Evolutionary conservation across 1,284 basidiomycete species (phyloP).

Genomic region (Leucoagaricus sp.): DNA sequence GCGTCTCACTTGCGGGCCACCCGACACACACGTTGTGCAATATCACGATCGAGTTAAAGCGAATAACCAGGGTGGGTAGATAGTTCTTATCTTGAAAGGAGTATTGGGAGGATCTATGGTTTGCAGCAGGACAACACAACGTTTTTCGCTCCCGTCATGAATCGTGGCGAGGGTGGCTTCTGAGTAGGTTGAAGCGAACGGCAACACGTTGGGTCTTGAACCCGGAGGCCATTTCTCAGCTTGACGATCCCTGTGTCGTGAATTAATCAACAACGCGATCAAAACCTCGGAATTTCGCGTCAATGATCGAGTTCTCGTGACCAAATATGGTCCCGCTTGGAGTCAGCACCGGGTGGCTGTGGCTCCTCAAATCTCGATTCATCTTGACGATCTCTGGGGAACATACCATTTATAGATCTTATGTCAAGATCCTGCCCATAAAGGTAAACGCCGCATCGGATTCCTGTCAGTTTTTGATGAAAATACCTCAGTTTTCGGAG

Average conservation of each 20-base stretch:
- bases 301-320: neutral
- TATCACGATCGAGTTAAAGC: neutral
- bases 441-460: constrained; percentile 37
- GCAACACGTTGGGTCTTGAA: neutral
- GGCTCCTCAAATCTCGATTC: neutral
- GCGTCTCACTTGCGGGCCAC: neutral
- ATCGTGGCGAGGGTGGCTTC: neutral
- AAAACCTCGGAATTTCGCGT: constrained; percentile 3
- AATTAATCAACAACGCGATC: neutral
- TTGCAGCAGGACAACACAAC: constrained; percentile 2
- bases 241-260: constrained; percentile 4
- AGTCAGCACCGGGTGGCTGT: constrained; percentile 13
- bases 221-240: neutral
- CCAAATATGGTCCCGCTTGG: constrained; percentile 6
- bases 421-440: constrained; percentile 13
- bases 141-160: constrained; percentile 1
- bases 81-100: no score
- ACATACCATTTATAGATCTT: neutral
- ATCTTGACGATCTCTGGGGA: neutral
- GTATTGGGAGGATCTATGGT: constrained; percentile 4
- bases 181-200: constrained; percentile 5
- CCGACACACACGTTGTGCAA: neutral
- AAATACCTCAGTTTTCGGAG: constrained; percentile 19
- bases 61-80: neutral
- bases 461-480: constrained; percentile 20